phyloP scores from a whole-genome alignment of 371 early-diverging fungal genomes.

The Synchytrium microbalum region DNA sequence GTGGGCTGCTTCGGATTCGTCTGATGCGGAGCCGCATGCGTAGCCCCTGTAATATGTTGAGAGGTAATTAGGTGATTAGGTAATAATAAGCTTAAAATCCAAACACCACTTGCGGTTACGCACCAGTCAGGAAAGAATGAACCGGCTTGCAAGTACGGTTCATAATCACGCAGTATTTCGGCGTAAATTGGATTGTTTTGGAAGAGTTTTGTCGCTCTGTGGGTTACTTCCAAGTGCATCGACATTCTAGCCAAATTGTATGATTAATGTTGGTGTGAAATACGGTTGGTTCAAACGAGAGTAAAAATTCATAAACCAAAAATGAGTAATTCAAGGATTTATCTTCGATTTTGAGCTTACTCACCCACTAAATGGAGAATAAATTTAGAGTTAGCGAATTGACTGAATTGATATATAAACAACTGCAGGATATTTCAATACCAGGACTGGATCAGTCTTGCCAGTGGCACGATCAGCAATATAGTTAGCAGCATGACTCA shows the following conservation, averaged over 20 bases:
- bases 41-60: conserved; percentile 37
- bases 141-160: conserved; percentile 61
- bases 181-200: conserved; percentile 6
- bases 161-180: conserved; percentile 36
- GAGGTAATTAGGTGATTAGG: not conserved
- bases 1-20: conserved; percentile 61
- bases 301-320: no score
- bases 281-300: no score
- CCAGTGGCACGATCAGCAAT: no score
- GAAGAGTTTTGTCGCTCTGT: conserved; percentile 10
- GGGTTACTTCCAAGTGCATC: conserved; percentile 25
- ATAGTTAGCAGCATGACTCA: no score
- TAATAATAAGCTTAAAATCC: conserved; percentile 3
- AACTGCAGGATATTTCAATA: no score
- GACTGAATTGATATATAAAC: no score
- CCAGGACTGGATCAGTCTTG: no score
- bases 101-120: not conserved
- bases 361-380: no score
- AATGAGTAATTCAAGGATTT: no score
- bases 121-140: conserved; percentile 82
- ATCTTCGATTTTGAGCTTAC: no score
- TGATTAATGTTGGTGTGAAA: no score
- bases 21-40: conserved; percentile 40
- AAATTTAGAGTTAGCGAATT: no score
- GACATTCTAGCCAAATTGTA: conserved; percentile 23